Base-by-base conservation (phyloP, 2,329 filamentous ascomycete species). In the Emericellopsis atlantica region DNA sequence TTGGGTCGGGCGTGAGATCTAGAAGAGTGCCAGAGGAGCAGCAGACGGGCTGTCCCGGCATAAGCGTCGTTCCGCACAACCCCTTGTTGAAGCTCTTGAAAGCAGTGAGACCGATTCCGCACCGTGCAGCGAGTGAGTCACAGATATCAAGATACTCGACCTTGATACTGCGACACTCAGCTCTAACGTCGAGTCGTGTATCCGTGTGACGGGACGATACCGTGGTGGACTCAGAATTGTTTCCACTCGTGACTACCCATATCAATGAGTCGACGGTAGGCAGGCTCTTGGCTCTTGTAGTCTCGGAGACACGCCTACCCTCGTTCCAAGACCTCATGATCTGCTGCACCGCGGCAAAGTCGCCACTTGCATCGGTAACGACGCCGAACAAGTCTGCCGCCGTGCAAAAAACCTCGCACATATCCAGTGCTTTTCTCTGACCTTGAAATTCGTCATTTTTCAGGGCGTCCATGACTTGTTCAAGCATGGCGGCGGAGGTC, bases 71-170 rank as follows among this genome's bases (percentile, higher is more conserved):
- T 26, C 24, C 24, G 24, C 24, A 26, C 24, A 37, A 22, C 5
- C 39, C 24, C 4, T 48, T 31, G 36, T 65, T 65, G 46, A 54
- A 60, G 24, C 53, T 49, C 9, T 43, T 44, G 32, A 60, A 51
- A 11, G 61, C 45, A 10, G 47, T 43, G 15, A 45, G 40, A 2
- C 50, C 49, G 26, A 64, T 60, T 10, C 53, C 51, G 43, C 58
- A 62, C 40, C 49, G 45, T 10, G 45, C 14, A 2, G 59, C 57
- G 6, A 62, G 42, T 10, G 50, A 40, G 33, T 40, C 40, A 39
- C 57, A 62, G 31, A 51, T 49, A 39, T 60, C 56, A 7, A 54
- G 54, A 22, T 48, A 34, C 6, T 49, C 34, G 23, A 50, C 44
- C 11, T 37, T 46, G 4, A 40, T 46, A 12, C 44, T 49, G 24